Evolutionary conservation across 345 rosid species (phyloP).

Genomic region (Heritiera littoralis): DNA sequence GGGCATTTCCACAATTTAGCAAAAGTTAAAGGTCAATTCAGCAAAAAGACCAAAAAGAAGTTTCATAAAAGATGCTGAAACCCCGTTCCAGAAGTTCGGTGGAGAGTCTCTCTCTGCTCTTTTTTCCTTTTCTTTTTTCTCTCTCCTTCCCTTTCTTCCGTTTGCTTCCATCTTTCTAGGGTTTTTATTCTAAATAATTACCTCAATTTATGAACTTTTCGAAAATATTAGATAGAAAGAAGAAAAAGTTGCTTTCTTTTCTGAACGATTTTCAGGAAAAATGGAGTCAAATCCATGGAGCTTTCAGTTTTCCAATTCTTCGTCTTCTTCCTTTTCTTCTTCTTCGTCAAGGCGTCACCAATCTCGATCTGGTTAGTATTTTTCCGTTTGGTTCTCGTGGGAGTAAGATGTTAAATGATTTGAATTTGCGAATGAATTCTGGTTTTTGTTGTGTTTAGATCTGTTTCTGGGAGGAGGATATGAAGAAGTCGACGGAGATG

Average conservation of each 20-base stretch:
- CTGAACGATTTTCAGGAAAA: not conserved
- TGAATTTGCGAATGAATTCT: not conserved
- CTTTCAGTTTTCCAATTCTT: slow-evolving; percentile 38
- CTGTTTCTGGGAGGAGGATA: slow-evolving; percentile 49
- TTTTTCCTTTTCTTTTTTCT: not conserved
- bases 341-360: slow-evolving; percentile 43
- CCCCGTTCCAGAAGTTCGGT: slow-evolving; percentile 33
- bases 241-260: not conserved
- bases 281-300: slow-evolving; percentile 54
- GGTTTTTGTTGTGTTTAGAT: slow-evolving; percentile 35
- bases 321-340: slow-evolving; percentile 39
- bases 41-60: not conserved
- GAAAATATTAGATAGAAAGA: not conserved
- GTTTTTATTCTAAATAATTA: not conserved
- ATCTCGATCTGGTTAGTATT: slow-evolving; percentile 44
- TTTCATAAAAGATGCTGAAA: slow-evolving; percentile 1
- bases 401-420: not conserved
- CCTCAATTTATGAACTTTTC: not conserved
- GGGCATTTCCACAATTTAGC: slow-evolving; percentile 14
- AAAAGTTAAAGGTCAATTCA: not conserved
- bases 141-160: slow-evolving; percentile 9
- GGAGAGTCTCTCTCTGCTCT: slow-evolving; percentile 27
- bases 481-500: slow-evolving; percentile 62
- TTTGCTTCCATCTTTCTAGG: slow-evolving; percentile 21
- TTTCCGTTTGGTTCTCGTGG: not conserved